Evolutionary conservation across 208 protist genomes (phyloP), one percentile per base, ranked within the genome.

Genomic region (Sergeia podlipaevii): DNA sequence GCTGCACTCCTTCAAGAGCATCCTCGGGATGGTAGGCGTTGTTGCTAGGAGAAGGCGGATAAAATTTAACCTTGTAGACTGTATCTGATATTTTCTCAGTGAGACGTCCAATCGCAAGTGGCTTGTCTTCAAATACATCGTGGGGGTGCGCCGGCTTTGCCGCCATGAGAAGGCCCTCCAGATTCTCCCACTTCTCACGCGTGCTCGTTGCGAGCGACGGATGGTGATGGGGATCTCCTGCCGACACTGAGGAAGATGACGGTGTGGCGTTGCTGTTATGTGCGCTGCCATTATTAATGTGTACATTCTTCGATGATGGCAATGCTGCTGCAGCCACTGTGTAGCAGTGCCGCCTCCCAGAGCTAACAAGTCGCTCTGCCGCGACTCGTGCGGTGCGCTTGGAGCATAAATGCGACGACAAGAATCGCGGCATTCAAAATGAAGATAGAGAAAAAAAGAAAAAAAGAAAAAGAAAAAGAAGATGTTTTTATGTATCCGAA

Each of bases 41-140:
- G 23, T 34, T 37, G 43, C 11, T 41, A 42, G 20, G 7, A 10
- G 26, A 46, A 0, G 48, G 44, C 15, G 32, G 46, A 32, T 48
- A 50, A n/a, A 60, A 44, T 44, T 52, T 59, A 30, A 74, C 74
- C 23, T 48, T 60, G 48, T 83, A 82, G 24, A 76, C 43, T 17
- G 66, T 67, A 26, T 69, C 65, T 6, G 74, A 73, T 17, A 87
- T 72, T 28, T 76, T 68, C 1, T 48, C 41, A 11, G 65, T 67
- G 50, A 87, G 57, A 17, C 72, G 63, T 11, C 79, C 79, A 38
- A 82, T 57, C 5, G 79, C 79, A 30, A 87, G 55, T 4, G 79
- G 79, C 5, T 72, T 54, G 54, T 87, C 79, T 18, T 39, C 65
- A 44, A 70, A 77, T 10, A 77, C 83, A 43, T 73, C 70, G 6